Base-by-base conservation (phyloP, 1,139 yeast genomes). In the Suhomyces yuchorum region DNA sequence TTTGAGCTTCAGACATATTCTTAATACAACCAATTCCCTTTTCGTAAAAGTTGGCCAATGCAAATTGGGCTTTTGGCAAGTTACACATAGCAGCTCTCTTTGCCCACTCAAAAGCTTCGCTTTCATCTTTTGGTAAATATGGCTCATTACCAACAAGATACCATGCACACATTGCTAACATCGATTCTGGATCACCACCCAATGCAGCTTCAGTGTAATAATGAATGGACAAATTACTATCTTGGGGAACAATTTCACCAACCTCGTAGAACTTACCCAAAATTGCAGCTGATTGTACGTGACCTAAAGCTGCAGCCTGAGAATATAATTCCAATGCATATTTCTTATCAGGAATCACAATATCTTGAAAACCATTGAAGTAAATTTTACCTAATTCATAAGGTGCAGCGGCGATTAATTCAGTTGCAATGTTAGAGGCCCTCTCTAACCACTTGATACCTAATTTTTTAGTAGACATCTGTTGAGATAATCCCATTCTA, bases 161-260 rank as follows among this genome's bases (percentile, higher is more conserved):
- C 98, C 98, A 93, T 2, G 97, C 97, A 66, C 97, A 91, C 76
- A 93, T 77, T 3, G 96, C 92, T 59, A 92, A 75, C 96, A 92
- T 93, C 14, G 96, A 86, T 45, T 81, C 84, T 1, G 96, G 81
- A 65, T 93, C 96, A 5, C 97, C 97, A 2, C 87, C 86, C 40
- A 85, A 67, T 0, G 98, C 97, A 0, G 96, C 96, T 56, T 87
- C 85, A 0, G 97, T 91, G 65, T 90, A 93, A 64, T 92, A 93
- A 65, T 93, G 97, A 43, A 93, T 89, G 1, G 96, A 86, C 47
- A 93, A 75, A 56, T 89, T 87, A 0, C 93, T 77, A 64, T 93
- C 96, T 56, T 84, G 88, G 1, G 91, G 88, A 14, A 93, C 85
- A 20, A 84, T 75, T 14, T 84, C 81, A 1, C 98, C 98, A 42